Conservation (phyloP, 129 eudicot genomes). For the Tagetes erecta region DNA sequence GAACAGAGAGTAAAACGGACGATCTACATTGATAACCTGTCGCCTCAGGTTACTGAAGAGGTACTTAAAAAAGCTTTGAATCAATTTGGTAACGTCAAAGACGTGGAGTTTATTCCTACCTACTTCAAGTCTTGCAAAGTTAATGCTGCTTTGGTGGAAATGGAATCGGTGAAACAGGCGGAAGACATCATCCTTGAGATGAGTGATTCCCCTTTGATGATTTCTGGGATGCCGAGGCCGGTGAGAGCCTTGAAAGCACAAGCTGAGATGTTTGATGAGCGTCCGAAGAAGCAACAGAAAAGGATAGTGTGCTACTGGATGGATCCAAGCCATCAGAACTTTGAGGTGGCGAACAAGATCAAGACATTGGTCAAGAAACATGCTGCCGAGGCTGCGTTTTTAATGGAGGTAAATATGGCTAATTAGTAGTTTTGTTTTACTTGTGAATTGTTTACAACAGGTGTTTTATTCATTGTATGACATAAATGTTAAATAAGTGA, state of each 20-base stretch:
- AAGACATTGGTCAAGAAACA: slow-evolving; percentile 50
- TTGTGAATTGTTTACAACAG: no score
- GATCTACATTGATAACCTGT: slow-evolving; percentile 64
- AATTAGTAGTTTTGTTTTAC: neutral
- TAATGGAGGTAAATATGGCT: slow-evolving; percentile 52
- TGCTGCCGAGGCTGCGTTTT: slow-evolving; percentile 46
- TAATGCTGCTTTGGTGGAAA: slow-evolving; percentile 63
- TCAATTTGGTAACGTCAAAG: slow-evolving; percentile 57
- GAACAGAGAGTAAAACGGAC: slow-evolving; percentile 61
- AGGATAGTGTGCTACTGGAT: slow-evolving; percentile 53
- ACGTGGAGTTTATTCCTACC: slow-evolving; percentile 49
- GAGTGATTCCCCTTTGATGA: slow-evolving; percentile 56
- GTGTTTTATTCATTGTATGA: neutral
- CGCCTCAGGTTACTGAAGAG: slow-evolving; percentile 52
- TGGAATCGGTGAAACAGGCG: slow-evolving; percentile 55
- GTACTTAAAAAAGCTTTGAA: slow-evolving; percentile 60
- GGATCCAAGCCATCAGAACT: slow-evolving; percentile 55
- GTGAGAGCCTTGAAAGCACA: slow-evolving; percentile 62
- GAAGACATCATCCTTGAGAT: slow-evolving; percentile 34
- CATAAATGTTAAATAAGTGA: neutral
- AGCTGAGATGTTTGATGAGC: slow-evolving; percentile 64
- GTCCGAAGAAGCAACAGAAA: slow-evolving; percentile 55
- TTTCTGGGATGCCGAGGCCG: slow-evolving; percentile 95
- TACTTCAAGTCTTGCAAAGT: slow-evolving; percentile 34
- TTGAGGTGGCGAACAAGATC: slow-evolving; percentile 49